Evolutionary conservation across 805 yeast species (phyloP).

Genomic region (Starmerella cellae): DNA sequence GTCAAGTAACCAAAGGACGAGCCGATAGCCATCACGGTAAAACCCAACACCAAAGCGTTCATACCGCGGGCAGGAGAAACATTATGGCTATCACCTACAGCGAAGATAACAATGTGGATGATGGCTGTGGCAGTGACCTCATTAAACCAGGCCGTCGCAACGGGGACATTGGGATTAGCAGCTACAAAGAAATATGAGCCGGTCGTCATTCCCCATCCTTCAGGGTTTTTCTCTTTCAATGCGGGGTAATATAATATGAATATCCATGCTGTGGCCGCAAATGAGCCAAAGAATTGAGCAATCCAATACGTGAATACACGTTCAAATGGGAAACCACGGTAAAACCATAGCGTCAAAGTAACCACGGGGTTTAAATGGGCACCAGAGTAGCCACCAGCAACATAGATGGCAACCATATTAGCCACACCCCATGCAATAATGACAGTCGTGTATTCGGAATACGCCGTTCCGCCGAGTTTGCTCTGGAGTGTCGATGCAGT

Average conservation of each 20-base stretch:
- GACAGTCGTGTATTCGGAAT: constrained; percentile 33
- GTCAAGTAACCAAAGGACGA: constrained; percentile 40
- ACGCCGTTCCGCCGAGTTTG: constrained; percentile 27
- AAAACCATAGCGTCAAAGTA: constrained; percentile 36
- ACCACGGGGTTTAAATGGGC: constrained; percentile 47
- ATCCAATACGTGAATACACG: constrained; percentile 35
- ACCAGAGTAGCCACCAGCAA: constrained; percentile 44
- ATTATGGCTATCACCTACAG: constrained; percentile 41
- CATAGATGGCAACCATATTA: constrained; percentile 38
- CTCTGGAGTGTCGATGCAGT: constrained; percentile 39
- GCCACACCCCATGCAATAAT: constrained; percentile 44
- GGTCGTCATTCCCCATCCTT: constrained; percentile 8
- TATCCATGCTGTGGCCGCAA: constrained; percentile 30
- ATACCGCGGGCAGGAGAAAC: constrained; percentile 32
- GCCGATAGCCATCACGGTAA: constrained; percentile 36
- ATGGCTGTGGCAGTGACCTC: constrained; percentile 37
- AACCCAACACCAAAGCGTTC: constrained; percentile 37
- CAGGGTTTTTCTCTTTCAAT: constrained; percentile 27
- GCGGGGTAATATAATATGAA: constrained; percentile 33
- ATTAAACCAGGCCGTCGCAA: constrained; percentile 34
- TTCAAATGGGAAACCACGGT: constrained; percentile 40
- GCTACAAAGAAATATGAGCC: constrained; percentile 1
- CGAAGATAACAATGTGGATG: constrained; percentile 36
- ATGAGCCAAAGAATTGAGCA: constrained; percentile 40
- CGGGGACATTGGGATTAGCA: neutral